These are phyloP conservation scores for Coelastrella sp. DNA, from an alignment of 139 green algal species.

Conservation along the genomic window DNA sequence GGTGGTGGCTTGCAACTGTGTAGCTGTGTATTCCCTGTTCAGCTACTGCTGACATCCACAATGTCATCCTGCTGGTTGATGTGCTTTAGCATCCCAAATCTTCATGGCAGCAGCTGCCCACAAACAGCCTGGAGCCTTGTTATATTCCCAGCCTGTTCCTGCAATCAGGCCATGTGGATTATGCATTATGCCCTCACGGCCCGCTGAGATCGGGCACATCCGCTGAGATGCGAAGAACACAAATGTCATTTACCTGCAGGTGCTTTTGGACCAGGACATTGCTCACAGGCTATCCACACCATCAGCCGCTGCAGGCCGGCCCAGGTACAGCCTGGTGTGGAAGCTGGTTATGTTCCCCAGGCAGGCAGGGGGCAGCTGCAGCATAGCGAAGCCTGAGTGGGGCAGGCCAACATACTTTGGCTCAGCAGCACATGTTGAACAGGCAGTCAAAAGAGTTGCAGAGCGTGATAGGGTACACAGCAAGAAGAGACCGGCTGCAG, in stretches of 20 bases:
- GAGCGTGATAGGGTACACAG: not conserved
- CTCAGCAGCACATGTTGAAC: conserved; percentile 60
- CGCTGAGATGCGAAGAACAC: no score
- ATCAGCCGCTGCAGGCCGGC: conserved; percentile 31
- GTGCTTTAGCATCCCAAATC: no score
- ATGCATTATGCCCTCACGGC: no score
- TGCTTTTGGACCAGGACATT: conserved; percentile 77
- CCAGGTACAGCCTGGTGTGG: conserved; percentile 80
- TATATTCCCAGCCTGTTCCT: no score
- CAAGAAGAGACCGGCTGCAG: not conserved
- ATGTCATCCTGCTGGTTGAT: no score
- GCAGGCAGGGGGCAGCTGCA: not conserved
- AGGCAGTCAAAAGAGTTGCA: not conserved
- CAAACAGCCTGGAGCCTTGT: no score
- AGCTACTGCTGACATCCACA: no score
- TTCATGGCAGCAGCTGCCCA: no score
- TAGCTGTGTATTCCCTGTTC: not conserved
- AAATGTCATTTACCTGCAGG: not conserved
- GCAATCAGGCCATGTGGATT: no score
- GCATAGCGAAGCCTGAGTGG: conserved; percentile 67
- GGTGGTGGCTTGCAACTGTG: not conserved
- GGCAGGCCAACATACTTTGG: conserved; percentile 63
- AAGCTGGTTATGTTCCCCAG: conserved; percentile 76
- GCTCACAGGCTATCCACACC: conserved; percentile 59
- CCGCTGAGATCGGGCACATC: no score